Evolutionary conservation across 345 rosid genomes (phyloP).

Genomic region (Melastoma malabathricum): DNA sequence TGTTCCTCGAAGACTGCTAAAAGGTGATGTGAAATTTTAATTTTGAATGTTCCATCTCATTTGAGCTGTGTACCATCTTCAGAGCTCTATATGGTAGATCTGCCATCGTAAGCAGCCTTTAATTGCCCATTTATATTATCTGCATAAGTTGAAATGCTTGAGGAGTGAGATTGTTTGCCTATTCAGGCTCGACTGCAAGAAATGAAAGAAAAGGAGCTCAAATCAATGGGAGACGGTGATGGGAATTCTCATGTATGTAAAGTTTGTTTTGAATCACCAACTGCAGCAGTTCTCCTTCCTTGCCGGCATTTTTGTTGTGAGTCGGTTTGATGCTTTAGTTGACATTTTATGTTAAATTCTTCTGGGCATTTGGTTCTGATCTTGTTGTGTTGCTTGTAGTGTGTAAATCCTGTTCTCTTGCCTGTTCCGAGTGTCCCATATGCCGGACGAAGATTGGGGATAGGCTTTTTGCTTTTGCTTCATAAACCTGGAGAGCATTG

Average conservation of each 20-base stretch:
- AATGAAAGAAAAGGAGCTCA: conserved; percentile 90
- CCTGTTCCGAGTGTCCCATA: conserved; percentile 96
- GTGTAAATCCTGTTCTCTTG: conserved; percentile 95
- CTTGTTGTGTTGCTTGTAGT: conserved; percentile 36
- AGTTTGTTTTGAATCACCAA: conserved; percentile 91
- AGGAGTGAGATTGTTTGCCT: background rate
- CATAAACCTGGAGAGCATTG: conserved; percentile 27
- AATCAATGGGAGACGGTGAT: conserved; percentile 57
- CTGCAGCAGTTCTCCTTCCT: conserved; percentile 95
- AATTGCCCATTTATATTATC: too few species aligned
- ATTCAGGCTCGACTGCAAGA: conserved; percentile 92
- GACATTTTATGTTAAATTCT: background rate
- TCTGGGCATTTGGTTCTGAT: background rate
- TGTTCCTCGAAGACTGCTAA: too few species aligned
- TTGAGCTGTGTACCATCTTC: too few species aligned
- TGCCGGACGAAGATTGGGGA: conserved; percentile 92
- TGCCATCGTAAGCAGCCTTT: too few species aligned
- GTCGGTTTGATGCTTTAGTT: conserved; percentile 12
- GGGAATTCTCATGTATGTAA: conserved; percentile 87
- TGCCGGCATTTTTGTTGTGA: conserved; percentile 98
- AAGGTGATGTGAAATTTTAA: too few species aligned
- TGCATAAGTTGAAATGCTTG: too few species aligned
- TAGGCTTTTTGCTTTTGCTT: conserved; percentile 88
- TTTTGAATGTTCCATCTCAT: too few species aligned
- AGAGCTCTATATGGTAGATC: too few species aligned